Conservation (phyloP, 371 early-diverging fungal genomes). For the Mucor plumbeus region DNA sequence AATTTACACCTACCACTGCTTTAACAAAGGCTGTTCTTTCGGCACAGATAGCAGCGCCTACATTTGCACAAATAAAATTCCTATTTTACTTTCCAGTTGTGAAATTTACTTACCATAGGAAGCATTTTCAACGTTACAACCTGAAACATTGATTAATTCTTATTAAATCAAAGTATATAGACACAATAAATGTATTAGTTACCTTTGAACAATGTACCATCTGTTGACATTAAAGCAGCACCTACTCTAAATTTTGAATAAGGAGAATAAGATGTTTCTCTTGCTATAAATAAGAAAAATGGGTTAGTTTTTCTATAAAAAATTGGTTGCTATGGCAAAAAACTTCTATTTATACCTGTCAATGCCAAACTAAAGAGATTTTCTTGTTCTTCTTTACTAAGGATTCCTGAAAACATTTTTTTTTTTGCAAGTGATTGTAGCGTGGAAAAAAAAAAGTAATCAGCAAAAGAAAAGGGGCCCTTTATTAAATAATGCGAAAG, state of each 20-base stretch:
- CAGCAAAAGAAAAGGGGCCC: not conserved
- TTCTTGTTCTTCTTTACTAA: conserved; percentile 9
- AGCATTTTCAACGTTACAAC: conserved; percentile 86
- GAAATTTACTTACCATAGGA: conserved; percentile 63
- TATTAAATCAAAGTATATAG: not conserved
- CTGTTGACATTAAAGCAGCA: conserved; percentile 70
- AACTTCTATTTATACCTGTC: conserved; percentile 10
- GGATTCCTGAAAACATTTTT: not conserved
- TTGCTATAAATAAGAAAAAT: conserved; percentile 39
- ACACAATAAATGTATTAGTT: conserved; percentile 9
- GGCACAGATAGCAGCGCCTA: conserved; percentile 79
- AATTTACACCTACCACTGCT: conserved; percentile 65
- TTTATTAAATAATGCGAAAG: not conserved
- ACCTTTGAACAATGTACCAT: conserved; percentile 70
- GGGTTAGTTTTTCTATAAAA: not conserved
- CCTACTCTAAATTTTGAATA: conserved; percentile 89
- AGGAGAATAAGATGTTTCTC: conserved; percentile 70
- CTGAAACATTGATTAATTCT: conserved; percentile 29
- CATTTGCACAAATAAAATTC: not conserved
- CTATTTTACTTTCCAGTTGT: too few relatives aligned
- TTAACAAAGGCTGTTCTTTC: conserved; percentile 85
- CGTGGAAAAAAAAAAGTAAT: conserved; percentile 2
- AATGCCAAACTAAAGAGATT: conserved; percentile 20
- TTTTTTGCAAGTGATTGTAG: not conserved
- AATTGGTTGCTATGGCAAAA: not conserved